Base-by-base conservation (phyloP, 371 early-diverging fungal species). In the Mortierella sp. region DNA sequence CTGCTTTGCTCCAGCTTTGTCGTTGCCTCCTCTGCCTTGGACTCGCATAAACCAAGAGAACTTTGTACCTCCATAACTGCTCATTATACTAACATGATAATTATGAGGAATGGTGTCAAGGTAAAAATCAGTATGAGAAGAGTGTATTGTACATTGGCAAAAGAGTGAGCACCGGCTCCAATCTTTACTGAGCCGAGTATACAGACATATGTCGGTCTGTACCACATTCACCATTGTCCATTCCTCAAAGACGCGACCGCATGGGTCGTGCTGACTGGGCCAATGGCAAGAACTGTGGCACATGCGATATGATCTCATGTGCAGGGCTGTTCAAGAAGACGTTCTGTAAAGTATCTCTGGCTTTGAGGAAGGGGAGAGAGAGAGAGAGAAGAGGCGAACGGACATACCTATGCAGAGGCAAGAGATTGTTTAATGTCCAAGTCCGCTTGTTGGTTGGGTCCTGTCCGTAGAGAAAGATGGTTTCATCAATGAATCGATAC, bases 1-100 rank as follows among this genome's bases (percentile, higher is more conserved):
- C 57, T 70, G 65, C 56, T 55, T 61, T 16, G 47, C 70, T 53
- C 70, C 57, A 19, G 68, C 62, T 14, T 37, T 61, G n/a, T 61
- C 59, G 7, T 37, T 52, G 23, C 52, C 56, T 14, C 62, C 60
- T 55, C 66, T 45, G 23, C 70, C 73, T 12, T 60, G 58, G 25
- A 79, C 80, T 7, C 70, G 80, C 70, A 79, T 63, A 14, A 79
- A 79, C 80, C 80, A 79, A 9, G 80, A 79, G 3, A 66, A 64
- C n/a, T 18, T 37, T 16, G 73, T 58, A 19, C 80, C 80, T 23
- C 58, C 67, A 29, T 66, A 69, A 29, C 29, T 67, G 2, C 55
- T 45, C 80, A 72, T 73, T 29, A 79, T 50, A 26, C 80, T 79
- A 67, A 16, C 9, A 9, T 37, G 37, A 9, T 37, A 9, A 37